phyloP scores from a whole-genome alignment of 768 basidiomycete genomes.

The Boletellus emodensis region DNA sequence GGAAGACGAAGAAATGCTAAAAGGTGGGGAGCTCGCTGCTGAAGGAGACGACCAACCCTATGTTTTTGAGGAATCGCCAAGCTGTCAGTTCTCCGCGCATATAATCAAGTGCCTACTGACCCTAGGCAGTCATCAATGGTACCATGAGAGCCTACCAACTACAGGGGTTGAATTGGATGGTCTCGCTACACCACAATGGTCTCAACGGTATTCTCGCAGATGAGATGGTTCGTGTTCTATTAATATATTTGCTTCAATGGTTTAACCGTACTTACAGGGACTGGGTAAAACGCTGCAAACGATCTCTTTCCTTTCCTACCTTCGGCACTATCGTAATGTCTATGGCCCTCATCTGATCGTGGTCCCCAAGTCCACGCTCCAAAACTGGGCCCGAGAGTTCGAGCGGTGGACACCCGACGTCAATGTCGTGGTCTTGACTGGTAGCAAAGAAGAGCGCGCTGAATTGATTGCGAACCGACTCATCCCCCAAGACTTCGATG shows the following conservation, averaged over 20 bases:
- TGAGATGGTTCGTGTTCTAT: constrained; percentile 65
- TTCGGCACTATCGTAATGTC: constrained; percentile 76
- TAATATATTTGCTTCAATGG: neutral
- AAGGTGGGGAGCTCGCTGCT: constrained; percentile 75
- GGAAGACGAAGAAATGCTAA: constrained; percentile 93
- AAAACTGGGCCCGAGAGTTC: constrained; percentile 97
- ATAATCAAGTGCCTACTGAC: constrained; percentile 1
- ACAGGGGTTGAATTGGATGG: constrained; percentile 97
- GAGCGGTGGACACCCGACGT: constrained; percentile 88
- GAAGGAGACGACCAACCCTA: constrained; percentile 87
- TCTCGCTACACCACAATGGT: constrained; percentile 92
- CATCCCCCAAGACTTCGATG: constrained; percentile 85
- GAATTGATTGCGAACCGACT: constrained; percentile 75
- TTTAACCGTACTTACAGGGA: constrained; percentile 50
- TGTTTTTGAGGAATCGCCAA: constrained; percentile 92
- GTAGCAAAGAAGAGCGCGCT: constrained; percentile 85
- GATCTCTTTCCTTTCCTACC: constrained; percentile 93
- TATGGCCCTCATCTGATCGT: constrained; percentile 90
- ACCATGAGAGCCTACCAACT: constrained; percentile 92
- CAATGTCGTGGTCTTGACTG: constrained; percentile 75
- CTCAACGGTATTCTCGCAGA: constrained; percentile 96
- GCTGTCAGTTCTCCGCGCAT: constrained; percentile 49
- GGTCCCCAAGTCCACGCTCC: constrained; percentile 96
- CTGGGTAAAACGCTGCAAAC: constrained; percentile 98
- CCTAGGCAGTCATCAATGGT: constrained; percentile 72